Evolutionary conservation across 495 filamentous ascomycete genomes (phyloP).

Genomic region (Podospora australis): DNA sequence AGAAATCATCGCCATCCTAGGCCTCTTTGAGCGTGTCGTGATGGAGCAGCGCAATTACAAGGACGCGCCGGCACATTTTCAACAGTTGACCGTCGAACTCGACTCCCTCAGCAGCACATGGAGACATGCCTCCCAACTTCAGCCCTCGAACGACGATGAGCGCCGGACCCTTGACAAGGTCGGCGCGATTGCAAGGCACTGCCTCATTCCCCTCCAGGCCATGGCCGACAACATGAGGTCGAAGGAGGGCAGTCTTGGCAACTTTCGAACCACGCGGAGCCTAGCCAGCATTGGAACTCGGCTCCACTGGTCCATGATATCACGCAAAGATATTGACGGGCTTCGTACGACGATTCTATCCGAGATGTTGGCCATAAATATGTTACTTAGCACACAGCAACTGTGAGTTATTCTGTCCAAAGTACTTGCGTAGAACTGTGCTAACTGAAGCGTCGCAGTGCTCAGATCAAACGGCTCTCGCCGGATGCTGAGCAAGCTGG

Average conservation of each 20-base stretch:
- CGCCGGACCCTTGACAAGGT: conserved; percentile 1
- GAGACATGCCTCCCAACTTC: background rate
- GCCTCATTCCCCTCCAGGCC: conserved; percentile 3
- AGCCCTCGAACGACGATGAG: conserved; percentile 2
- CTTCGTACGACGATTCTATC: conserved; percentile 9
- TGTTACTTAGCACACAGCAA: conserved; percentile 12
- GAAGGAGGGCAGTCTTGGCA: conserved; percentile 10
- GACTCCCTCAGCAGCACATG: conserved; percentile 8
- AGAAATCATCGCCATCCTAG: conserved; percentile 11
- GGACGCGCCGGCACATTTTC: conserved; percentile 15
- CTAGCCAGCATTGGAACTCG: conserved; percentile 8
- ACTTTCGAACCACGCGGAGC: conserved; percentile 6
- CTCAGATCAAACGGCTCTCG: conserved; percentile 9
- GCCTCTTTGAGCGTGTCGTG: conserved; percentile 10
- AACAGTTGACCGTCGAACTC: conserved; percentile 12
- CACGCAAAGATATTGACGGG: conserved; percentile 13
- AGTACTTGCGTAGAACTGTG: background rate
- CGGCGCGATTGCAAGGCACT: conserved; percentile 7
- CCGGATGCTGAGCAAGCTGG: too few species aligned
- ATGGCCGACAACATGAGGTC: conserved; percentile 11
- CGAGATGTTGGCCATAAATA: conserved; percentile 16
- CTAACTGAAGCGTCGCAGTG: background rate
- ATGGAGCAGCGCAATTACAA: conserved; percentile 12
- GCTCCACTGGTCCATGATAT: conserved; percentile 17
- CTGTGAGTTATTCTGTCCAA: conserved; percentile 1